Evolutionary conservation across 1,284 basidiomycete species (phyloP), one percentile per base, ranked within the genome.

Genomic region (Macrocystidia cucumis): DNA sequence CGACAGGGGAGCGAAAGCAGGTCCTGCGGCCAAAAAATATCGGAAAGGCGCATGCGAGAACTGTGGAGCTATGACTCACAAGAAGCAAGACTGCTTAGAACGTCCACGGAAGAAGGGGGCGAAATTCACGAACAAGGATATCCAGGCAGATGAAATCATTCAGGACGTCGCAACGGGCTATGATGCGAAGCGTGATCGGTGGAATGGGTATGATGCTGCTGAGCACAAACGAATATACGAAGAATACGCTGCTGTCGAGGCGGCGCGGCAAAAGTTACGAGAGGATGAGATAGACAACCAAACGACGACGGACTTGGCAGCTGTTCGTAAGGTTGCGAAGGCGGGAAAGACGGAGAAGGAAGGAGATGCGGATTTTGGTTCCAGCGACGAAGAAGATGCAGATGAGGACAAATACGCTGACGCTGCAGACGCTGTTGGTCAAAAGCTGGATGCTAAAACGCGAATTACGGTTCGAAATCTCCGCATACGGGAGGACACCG

Each of bases 21-120:
- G 87, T 2, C 89, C 91, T 0, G 88, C 89, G 1, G 88, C 92
- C 25, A 97, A 90, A 55, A 97, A 96, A 61, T 99, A 87, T 57
- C 78, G 96, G 47, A 95, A 96, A 57, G 95, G 95, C 21, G 96
- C 95, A 20, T 99, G 95, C 66, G 92, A 96, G 65, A 99, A 99
- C 57, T 99, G 95, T 51, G 95, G 95, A 40, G 88, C 95, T 11
- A 85, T 97, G 73, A 89, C 91, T 1, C 96, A 99, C 69, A 86
- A 88, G 62, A 77, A 72, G 41, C 66, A 75, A 49, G 96, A 98
- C 57, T 99, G 96, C 58, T 71, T 98, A 32, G 96, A 99, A 62
- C 78, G 96, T 37, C 96, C 96, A 16, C 77, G 96, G 38, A 92
- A 90, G 69, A 90, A 91, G 54, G 96, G 96, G 21, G 96, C 96